Evolutionary conservation across 2,329 filamentous ascomycete species (phyloP), one percentile per base, ranked within the genome.

Genomic region (Knufia petricola): DNA sequence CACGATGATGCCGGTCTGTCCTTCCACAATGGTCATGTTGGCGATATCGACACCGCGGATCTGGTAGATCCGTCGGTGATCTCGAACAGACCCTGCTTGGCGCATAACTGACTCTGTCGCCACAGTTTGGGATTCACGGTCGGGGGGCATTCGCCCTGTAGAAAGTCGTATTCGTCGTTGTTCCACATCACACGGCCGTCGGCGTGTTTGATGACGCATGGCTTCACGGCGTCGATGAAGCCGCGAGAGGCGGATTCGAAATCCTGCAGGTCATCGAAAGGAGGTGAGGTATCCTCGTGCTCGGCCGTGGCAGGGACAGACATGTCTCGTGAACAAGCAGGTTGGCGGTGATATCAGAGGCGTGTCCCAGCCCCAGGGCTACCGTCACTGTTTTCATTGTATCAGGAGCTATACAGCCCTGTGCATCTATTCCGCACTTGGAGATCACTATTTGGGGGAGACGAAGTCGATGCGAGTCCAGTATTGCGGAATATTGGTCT

Each of bases 1-100:
- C n/a, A 70, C 54, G 40, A 70, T 61, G 44, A 70, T 54, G 4
- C 66, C 64, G 41, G 56, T 56, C 12, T 60, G 53, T 13, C 60
- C 61, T 51, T 69, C 64, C 1, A 70, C 55, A 38, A 71, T 54
- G 9, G 64, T 69, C 55, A 67, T 68, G 53, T 70, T 67, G 21
- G 66, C 63, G 7, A 70, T 39, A 49, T 70, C 68, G 12, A 69
- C 56, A 3, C 62, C 67, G 26, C 66, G 65, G 10, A 70, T 54
- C 53, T 71, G 67, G 50, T 68, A 70, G 12, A 70, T 65, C 61
- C 61, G 1, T 54, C 50, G 1, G 50, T 55, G 26, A 71, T 60
- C 37, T 64, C 51, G 53, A 59, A 70, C 1, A 71, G 59, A 0
- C 68, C 61, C 38, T 66, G 60, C 15, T 57, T 61, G 13, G 51